Evolutionary conservation across 805 yeast species (phyloP), one percentile per base, ranked within the genome.

Genomic region (Wickerhamomyces canadensis): DNA sequence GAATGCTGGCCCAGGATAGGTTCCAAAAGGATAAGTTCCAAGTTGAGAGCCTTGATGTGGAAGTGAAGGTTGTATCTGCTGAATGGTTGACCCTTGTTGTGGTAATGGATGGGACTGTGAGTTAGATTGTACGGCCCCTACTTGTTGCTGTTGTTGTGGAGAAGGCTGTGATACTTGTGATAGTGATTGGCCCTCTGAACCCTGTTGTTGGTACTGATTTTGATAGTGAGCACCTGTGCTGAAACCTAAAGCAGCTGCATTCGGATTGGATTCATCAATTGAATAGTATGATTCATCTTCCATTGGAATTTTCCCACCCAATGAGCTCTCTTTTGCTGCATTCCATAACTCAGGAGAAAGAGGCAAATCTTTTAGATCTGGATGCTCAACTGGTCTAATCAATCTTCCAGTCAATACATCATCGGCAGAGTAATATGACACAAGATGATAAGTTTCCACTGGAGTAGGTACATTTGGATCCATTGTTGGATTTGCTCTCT

Each of bases 361-460:
- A 14, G 58, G 57, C 0, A 76, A 44, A 40, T 75, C 70, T 40
- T 70, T 70, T 37, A 85, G 67, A 15, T 54, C 48, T 7, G 72
- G 68, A 7, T 72, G 60, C 28, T 72, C 72, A 5, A 76, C 63
- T 0, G 95, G 95, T 19, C 79, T 64, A 0, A 58, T 50, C 32
- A 88, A 62, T 28, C 62, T 64, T 5, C 80, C 78, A 24, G 65
- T 62, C 35, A 75, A 52, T 4, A 87, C 93, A 56, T 89, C 96
- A 16, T 75, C 75, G 0, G 87, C 80, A 22, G 74, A 65, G 55
- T 86, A 89, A 59, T 89, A 89, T 8, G 89, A 78, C 3, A 89
- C 77, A 38, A 89, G 60, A 53, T 91, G 96, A 33, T 80, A 62
- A 4, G 83, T 74, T 48, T 70, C 73, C 10, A 39, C 53, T 57